Conservation (phyloP, 2,329 filamentous ascomycete species). For the Penicillium expansum region DNA sequence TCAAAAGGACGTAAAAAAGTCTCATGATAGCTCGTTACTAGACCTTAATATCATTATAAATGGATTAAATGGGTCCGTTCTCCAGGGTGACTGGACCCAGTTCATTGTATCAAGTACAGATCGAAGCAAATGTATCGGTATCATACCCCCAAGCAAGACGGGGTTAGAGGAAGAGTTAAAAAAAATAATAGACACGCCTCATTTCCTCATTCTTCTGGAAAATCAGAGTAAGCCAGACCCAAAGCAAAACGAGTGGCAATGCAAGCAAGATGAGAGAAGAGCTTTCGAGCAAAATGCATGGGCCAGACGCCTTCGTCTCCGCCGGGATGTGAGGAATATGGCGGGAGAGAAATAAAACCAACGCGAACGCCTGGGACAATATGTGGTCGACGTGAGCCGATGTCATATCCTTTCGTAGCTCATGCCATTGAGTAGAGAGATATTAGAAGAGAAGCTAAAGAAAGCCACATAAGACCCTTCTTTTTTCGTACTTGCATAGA, state of each 20-base stretch:
- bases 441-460: slow-evolving; percentile 13
- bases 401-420: slow-evolving; percentile 15
- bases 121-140: slow-evolving; percentile 22
- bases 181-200: slow-evolving; percentile 14
- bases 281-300: slow-evolving; percentile 6
- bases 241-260: slow-evolving; percentile 5
- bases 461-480: slow-evolving; percentile 16
- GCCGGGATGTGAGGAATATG: slow-evolving; percentile 5
- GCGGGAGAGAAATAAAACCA: slow-evolving; percentile 3
- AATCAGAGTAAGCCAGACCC: slow-evolving; percentile 2
- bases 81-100: background rate
- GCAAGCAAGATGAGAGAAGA: slow-evolving; percentile 2
- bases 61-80: background rate
- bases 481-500: slow-evolving; percentile 12
- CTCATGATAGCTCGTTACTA: background rate
- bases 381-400: slow-evolving; percentile 7
- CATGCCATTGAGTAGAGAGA: slow-evolving; percentile 15
- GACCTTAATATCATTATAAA: background rate
- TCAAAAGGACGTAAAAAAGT: background rate
- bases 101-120: slow-evolving; percentile 21
- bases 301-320: slow-evolving; percentile 12
- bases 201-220: slow-evolving; percentile 8
- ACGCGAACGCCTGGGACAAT: slow-evolving; percentile 11
- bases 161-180: slow-evolving; percentile 13
- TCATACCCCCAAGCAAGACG: slow-evolving; percentile 18